Conservation (phyloP, 2,329 filamentous ascomycete genomes). For the Trematosphaeria pertusa region DNA sequence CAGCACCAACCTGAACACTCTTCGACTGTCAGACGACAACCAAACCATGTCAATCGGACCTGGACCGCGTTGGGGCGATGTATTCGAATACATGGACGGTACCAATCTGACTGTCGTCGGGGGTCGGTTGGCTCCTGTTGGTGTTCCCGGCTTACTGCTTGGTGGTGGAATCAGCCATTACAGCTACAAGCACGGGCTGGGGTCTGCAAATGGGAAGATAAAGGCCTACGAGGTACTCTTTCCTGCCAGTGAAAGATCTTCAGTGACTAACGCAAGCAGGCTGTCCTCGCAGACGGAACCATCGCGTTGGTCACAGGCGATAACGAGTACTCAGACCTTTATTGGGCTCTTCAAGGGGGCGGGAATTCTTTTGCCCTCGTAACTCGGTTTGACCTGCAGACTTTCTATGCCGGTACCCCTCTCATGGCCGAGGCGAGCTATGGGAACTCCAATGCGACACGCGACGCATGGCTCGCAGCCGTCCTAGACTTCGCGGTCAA, state of each 20-base stretch:
- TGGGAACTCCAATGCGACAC: constrained; percentile 7
- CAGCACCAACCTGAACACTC: constrained; percentile 26
- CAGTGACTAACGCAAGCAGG: too few species aligned
- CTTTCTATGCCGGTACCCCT: constrained; percentile 13
- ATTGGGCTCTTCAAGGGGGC: constrained; percentile 38
- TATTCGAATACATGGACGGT: constrained; percentile 31
- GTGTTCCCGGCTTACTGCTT: constrained; percentile 36
- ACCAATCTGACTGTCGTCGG: constrained; percentile 30
- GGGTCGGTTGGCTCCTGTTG: constrained; percentile 34
- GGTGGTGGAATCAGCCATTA: constrained; percentile 31
- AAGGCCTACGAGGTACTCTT: constrained; percentile 22
- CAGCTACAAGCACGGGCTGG: constrained; percentile 17
- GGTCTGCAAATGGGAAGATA: constrained; percentile 17
- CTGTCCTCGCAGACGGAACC: constrained; percentile 33
- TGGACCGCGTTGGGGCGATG: constrained; percentile 38
- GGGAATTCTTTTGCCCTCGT: constrained; percentile 29
- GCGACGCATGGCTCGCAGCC: constrained; percentile 19
- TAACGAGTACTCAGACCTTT: constrained; percentile 31
- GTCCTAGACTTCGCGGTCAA: constrained; percentile 21
- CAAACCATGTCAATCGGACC: constrained; percentile 33
- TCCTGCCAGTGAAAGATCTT: too few species aligned
- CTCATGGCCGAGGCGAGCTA: constrained; percentile 25
- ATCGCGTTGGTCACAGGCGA: constrained; percentile 24
- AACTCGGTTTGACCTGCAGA: constrained; percentile 23
- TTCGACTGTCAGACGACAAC: constrained; percentile 31